Percentiles rank a stretch among this genome's conserved stretches.
phyloP scores from a whole-genome alignment of 1,284 basidiomycete species.

The Ustilago sp. region DNA sequence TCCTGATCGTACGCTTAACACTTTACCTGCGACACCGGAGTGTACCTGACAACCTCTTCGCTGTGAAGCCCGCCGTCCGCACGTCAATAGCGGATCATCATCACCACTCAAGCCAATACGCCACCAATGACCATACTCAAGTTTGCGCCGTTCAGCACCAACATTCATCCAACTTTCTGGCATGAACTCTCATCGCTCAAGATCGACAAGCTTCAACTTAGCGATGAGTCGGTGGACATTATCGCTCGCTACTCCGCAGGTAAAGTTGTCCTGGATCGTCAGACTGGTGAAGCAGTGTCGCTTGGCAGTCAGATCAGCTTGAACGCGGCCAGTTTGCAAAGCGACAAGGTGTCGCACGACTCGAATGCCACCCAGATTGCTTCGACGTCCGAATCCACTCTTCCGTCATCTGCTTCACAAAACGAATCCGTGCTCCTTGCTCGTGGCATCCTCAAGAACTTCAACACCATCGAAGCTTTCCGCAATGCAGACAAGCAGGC shows the following conservation, averaged over 20 bases:
- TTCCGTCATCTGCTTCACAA: slow-evolving; percentile 68
- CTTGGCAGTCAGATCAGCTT: slow-evolving; percentile 62
- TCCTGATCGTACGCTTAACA: too few species aligned
- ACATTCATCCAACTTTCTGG: slow-evolving; percentile 93
- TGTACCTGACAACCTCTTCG: too few species aligned
- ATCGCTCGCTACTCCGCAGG: slow-evolving; percentile 80
- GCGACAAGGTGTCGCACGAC: slow-evolving; percentile 69
- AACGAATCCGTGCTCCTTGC: slow-evolving; percentile 5
- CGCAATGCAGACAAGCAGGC: slow-evolving; percentile 86
- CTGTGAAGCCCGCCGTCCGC: too few species aligned
- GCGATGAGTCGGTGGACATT: slow-evolving; percentile 79
- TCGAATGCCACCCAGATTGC: not conserved
- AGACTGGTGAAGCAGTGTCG: slow-evolving; percentile 73
- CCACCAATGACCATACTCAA: slow-evolving; percentile 73
- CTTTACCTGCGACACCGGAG: too few species aligned
- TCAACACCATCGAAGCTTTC: slow-evolving; percentile 96
- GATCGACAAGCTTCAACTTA: slow-evolving; percentile 88
- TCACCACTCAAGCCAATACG: not conserved
- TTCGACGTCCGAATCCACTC: slow-evolving; percentile 68
- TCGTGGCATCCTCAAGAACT: slow-evolving; percentile 79
- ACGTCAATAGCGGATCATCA: not conserved
- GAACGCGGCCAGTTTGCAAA: slow-evolving; percentile 69
- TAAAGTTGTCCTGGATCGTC: slow-evolving; percentile 79
- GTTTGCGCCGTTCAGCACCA: slow-evolving; percentile 86
- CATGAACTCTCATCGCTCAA: slow-evolving; percentile 88